Percentiles rank a stretch among this genome's conserved stretches.
These are phyloP conservation scores for Harringtonia aguacate DNA, from an alignment of 2,329 filamentous ascomycete species.

Conservation along the genomic window DNA sequence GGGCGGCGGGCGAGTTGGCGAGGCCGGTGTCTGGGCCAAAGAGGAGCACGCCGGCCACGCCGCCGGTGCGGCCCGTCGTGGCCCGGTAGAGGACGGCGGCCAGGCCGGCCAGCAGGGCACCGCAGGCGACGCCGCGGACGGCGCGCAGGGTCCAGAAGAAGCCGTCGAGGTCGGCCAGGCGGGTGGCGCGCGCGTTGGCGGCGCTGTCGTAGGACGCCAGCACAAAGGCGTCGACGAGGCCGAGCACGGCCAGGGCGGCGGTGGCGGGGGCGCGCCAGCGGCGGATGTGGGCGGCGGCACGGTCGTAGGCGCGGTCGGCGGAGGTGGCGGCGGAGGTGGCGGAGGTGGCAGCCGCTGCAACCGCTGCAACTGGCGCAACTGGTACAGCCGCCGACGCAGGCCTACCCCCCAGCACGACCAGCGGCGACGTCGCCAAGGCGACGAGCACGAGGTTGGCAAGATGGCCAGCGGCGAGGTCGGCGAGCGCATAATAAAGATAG, in stretches of 20 bases:
- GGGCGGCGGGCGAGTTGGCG: constrained; percentile 51
- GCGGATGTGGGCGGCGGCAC: constrained; percentile 2
- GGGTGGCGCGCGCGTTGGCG: constrained; percentile 50
- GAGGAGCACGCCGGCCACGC: constrained; percentile 5
- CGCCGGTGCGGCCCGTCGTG: constrained; percentile 54
- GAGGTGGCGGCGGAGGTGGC: not conserved
- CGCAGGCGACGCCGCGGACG: constrained; percentile 53
- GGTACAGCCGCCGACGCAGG: constrained; percentile 33
- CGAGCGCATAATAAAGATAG: constrained; percentile 74
- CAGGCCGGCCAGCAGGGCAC: constrained; percentile 50
- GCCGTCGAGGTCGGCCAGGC: constrained; percentile 53
- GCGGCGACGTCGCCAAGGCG: constrained; percentile 58
- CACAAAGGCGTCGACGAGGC: constrained; percentile 56
- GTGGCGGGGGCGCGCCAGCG: constrained; percentile 62
- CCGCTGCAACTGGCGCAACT: not conserved
- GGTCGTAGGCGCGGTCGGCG: constrained; percentile 6
- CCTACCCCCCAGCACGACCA: constrained; percentile 46
- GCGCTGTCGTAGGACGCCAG: constrained; percentile 55
- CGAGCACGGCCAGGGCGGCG: constrained; percentile 47
- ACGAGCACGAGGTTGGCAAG: constrained; percentile 64
- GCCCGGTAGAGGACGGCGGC: constrained; percentile 63
- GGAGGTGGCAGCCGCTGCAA: not conserved
- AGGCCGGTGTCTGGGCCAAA: constrained; percentile 46
- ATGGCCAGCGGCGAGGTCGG: constrained; percentile 65
- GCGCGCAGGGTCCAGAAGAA: constrained; percentile 61